These are phyloP conservation scores for Torulaspora delbrueckii DNA, from an alignment of 805 yeast species.

Conservation along the genomic window DNA sequence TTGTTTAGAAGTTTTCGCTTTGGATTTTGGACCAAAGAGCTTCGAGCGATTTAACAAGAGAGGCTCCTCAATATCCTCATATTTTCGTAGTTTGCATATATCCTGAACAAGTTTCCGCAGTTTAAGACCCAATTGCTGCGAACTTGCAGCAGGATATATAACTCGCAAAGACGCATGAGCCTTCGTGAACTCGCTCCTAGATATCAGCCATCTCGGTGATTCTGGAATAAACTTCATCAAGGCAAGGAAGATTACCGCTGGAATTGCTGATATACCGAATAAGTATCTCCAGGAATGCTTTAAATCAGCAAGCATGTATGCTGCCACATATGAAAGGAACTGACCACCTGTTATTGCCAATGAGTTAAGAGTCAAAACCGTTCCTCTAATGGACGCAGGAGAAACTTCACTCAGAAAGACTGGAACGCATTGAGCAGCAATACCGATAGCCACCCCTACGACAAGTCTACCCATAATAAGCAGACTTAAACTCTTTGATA, in stretches of 20 bases:
- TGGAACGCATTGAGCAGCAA: conserved; percentile 64
- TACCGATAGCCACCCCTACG: conserved; percentile 71
- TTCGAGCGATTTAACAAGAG: conserved; percentile 6
- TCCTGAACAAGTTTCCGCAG: conserved; percentile 47
- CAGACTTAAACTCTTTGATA: conserved; percentile 38
- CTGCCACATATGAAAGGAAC: conserved; percentile 41
- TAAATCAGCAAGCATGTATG: conserved; percentile 31
- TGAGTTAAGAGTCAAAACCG: conserved; percentile 38
- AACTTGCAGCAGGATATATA: conserved; percentile 41
- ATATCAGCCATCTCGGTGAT: conserved; percentile 44
- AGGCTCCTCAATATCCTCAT: conserved; percentile 26
- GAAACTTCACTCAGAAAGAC: conserved; percentile 51
- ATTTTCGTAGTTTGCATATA: conserved; percentile 31
- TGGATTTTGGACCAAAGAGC: background rate
- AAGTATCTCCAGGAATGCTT: conserved; percentile 38
- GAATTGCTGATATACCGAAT: conserved; percentile 39
- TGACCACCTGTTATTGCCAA: conserved; percentile 49
- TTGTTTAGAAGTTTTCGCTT: background rate
- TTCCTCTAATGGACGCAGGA: conserved; percentile 40
- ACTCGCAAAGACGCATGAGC: conserved; percentile 44
- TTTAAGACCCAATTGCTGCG: conserved; percentile 43
- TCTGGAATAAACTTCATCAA: conserved; percentile 45
- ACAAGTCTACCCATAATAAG: conserved; percentile 53
- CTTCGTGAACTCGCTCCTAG: conserved; percentile 30
- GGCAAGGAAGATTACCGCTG: conserved; percentile 39